These are phyloP conservation scores for Hapsidospora chrysogenum DNA, from an alignment of 495 filamentous ascomycete genomes.

Conservation along the genomic window DNA sequence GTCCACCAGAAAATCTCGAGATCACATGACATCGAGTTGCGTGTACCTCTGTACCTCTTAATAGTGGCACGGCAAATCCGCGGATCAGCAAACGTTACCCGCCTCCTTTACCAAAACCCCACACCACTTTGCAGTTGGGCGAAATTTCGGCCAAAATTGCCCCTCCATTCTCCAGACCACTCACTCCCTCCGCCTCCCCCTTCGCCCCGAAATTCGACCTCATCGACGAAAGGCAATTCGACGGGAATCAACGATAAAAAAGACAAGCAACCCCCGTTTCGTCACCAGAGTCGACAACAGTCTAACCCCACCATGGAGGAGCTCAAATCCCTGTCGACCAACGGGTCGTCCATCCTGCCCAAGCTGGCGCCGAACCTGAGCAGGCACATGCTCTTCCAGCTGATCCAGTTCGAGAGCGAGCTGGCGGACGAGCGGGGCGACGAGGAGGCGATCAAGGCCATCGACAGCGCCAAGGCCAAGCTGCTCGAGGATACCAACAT, in stretches of 20 bases:
- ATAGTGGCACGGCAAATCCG: background rate
- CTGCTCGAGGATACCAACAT: conserved; percentile 93
- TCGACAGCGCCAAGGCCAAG: conserved; percentile 72
- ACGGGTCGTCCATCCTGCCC: conserved; percentile 56
- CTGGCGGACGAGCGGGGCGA: conserved; percentile 39
- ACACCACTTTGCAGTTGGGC: conserved; percentile 4
- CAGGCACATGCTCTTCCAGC: conserved; percentile 85
- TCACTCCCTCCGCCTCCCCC: background rate
- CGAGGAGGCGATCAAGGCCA: conserved; percentile 43
- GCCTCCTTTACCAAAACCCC: background rate
- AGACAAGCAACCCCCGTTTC: conserved; percentile 3
- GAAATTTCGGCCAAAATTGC: conserved; percentile 5
- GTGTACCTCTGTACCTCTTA: no score
- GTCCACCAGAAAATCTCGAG: conserved; percentile 4
- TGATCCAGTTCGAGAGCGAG: conserved; percentile 66
- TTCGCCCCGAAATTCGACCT: no score
- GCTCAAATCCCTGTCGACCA: conserved; percentile 36
- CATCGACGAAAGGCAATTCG: conserved; percentile 4
- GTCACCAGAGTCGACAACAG: no score
- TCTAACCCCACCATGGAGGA: conserved; percentile 55
- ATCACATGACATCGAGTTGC: conserved; percentile 3
- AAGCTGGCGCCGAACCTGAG: conserved; percentile 87
- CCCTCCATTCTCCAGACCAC: conserved; percentile 4
- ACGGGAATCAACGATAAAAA: conserved; percentile 8
- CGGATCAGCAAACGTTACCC: no score